Base-by-base conservation (phyloP, 768 basidiomycete species). In the Arthromyces matolae region DNA sequence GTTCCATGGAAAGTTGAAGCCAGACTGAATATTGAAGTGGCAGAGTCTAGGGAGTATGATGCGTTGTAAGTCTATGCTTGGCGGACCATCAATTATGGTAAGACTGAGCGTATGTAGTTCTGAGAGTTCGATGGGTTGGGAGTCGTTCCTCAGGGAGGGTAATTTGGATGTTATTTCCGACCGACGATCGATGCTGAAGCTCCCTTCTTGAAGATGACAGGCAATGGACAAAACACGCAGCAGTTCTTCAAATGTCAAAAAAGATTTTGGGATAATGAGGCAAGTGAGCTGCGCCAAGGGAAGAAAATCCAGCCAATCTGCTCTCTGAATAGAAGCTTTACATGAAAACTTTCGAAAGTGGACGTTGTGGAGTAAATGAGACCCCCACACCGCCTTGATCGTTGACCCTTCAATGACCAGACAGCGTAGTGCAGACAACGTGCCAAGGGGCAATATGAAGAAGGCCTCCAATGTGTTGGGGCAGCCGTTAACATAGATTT, bases 201-300 rank as follows among this genome's bases (percentile, higher is more conserved):
- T 3, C 8, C 50, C 39, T 8, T 46, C 45, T 2, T 29, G 12
- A 5, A 51, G 45, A 22, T 31, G 28, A 13, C 32, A 45, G 5
- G 39, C 16, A 24, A 41, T 32, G 23, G 18, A 14, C 5, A 51
- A 20, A n/a, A 51, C 29, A 29, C 19, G 23, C 12, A 51, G 12
- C 2, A 51, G 16, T 8, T 47, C 33, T 18, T 13, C 18, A 4
- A 44, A 40, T 1, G 6, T 10, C 5, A 47, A 12, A 8, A 23
- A 6, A 5, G 33, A 22, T 14, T 8, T 10, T 7, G 40, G 39
- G 12, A 51, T 20, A 33, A 14, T 22, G 45, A 51, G 39, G 18
- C 16, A 33, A 4, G 50, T 51, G 13, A 51, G 38, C 28, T 47
- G 45, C 32, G 33, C 35, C 5, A 51, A 36, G 1, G 50, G 45